phyloP scores from a whole-genome alignment of 2,329 filamentous ascomycete genomes.

The Penicillium griseofulvum region DNA sequence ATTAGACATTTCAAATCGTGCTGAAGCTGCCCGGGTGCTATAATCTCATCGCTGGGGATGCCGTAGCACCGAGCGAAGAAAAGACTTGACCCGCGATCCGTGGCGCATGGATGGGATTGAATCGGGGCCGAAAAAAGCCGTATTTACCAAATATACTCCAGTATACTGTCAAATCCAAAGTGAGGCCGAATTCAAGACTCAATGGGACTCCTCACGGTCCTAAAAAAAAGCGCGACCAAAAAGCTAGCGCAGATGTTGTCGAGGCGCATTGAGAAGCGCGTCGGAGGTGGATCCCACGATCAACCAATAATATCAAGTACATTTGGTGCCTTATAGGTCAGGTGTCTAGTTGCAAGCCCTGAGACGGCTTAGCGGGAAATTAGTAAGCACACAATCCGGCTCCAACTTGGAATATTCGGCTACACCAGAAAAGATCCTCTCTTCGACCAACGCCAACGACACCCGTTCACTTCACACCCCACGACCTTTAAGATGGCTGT shows the following conservation, averaged over 20 bases:
- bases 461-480: slow-evolving; percentile 22
- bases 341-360: slow-evolving; percentile 10
- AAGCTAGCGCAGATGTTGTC: background rate
- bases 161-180: no score
- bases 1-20: background rate
- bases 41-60: background rate
- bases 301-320: background rate
- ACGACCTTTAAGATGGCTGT: slow-evolving; percentile 29
- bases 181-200: background rate
- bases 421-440: slow-evolving; percentile 18
- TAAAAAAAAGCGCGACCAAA: background rate
- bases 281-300: background rate
- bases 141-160: background rate
- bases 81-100: background rate
- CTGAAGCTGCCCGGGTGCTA: background rate
- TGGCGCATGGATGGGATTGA: background rate
- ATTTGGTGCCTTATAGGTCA: accelerated
- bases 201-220: background rate
- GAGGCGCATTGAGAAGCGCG: background rate
- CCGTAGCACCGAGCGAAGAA: background rate
- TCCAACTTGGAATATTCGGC: slow-evolving; percentile 21
- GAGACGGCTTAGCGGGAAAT: slow-evolving; percentile 17
- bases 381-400: slow-evolving; percentile 28
- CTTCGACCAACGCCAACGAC: slow-evolving; percentile 27
- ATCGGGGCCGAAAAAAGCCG: background rate